Evolutionary conservation across 768 basidiomycete species (phyloP), one percentile per base, ranked within the genome.

Genomic region (Amylocystis lapponica): DNA sequence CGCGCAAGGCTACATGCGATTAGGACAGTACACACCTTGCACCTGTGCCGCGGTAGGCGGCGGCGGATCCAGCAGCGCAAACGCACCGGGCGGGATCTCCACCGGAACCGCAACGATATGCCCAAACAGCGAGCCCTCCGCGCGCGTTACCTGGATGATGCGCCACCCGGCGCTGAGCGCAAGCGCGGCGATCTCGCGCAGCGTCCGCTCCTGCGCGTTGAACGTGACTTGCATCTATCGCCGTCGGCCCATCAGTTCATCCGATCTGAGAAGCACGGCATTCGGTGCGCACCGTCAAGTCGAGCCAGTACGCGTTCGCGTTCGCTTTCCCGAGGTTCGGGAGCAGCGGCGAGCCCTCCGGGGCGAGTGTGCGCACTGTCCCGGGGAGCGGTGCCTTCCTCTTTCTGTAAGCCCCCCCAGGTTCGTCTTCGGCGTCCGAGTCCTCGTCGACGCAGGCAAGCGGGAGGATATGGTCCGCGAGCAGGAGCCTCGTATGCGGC

Each of bases 291-390:
- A 83, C 84, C 22, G 78, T 74, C 52, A 84, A 60, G 56, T 86
- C 84, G 71, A 83, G 71, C 72, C 76, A 83, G 57, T 83, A 86
- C 5, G 74, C 81, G 49, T 76, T 80, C 5, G 78, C 72, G 55
- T 62, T 86, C 6, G 83, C 83, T 52, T 80, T 82, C 0, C 86
- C 86, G 5, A 86, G 61, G 54, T 88, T 89, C 5, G 84, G 68
- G 23, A 87, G 66, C n/a, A 89, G 61, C 27, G 83, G 83, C 16
- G 74, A 70, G 9, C 75, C 70, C 2, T 73, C 69, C 3, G 76
- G 72, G 1, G 73, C 79, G 4, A 83, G 66, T 32, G 68, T 66
- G 39, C 64, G 69, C 46, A 77, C 72, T 0, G 74, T 76, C 9
- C 78, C 57, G 1, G 56, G 54, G 3, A 59, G 41, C 5, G 48